Base-by-base conservation (phyloP, 2,329 filamentous ascomycete species). In the Paraphoma chrysanthemicola region DNA sequence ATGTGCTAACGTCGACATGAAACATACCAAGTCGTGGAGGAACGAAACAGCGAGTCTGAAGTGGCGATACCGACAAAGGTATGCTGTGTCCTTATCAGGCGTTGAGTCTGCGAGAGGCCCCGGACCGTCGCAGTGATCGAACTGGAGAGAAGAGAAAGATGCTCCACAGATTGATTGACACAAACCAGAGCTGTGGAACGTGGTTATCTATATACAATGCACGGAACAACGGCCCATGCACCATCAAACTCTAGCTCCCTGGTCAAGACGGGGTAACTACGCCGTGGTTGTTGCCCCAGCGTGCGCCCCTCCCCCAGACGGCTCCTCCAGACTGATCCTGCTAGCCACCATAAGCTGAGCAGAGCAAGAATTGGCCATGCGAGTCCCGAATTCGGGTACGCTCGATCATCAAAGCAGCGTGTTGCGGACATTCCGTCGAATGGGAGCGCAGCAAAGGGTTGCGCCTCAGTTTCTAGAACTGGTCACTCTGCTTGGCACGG, bases 141-240 rank as follows among this genome's bases (percentile, higher is more conserved):
- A 54, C 44, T 53, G 53, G 51, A 46, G 54, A 56, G 47, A 53
- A 59, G 51, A 59, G 51, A 54, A 31, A 51, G 44, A 57, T 47
- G 46, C 63, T 65, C 65, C 56, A 62, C 66, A 68, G 58, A 62
- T 63, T 51, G 57, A 59, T 60, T 61, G 52, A 61, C 44, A 45
- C 46, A 45, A 36, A 47, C 33, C 54, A 31, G 47, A 53, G 54
- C 51, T 43, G 50, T 45, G 51, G 50, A 60, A 39, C 28, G 36
- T n/a, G 11, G 29, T 23, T 61, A 63, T 63, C 64, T 69, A 70
- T 68, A 68, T 69, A 70, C 33, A 62, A 57, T 57, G 55, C 56
- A 63, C 45, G 48, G 46, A 58, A 56, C 57, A 57, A 48, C 61
- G 63, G 63, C 16, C 68, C 65, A 68, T 63, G 66, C 67, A 43